Conservation (phyloP, 2,329 filamentous ascomycete species). For the Paraphoma sp. region DNA sequence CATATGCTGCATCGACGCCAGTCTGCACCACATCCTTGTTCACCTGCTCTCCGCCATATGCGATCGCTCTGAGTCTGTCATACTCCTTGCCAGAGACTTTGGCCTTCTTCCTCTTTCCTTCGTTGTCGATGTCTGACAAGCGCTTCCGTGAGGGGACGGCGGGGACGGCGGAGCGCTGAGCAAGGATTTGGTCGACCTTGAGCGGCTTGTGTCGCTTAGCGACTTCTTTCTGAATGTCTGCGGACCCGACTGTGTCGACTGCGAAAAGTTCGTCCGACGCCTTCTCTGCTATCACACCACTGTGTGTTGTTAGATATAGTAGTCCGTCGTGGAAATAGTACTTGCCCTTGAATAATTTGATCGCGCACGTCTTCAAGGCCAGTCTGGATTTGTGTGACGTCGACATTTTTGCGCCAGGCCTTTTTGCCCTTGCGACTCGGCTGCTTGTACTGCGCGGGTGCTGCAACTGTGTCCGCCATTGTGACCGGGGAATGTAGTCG, state of each 20-base stretch:
- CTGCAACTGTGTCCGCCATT: conserved; percentile 50
- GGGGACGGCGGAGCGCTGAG: conserved; percentile 80
- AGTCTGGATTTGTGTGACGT: conserved; percentile 82
- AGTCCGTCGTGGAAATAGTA: background rate
- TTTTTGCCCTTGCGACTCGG: conserved; percentile 97
- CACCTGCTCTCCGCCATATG: conserved; percentile 70
- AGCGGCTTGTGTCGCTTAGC: conserved; percentile 77
- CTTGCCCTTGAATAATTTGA: conserved; percentile 87
- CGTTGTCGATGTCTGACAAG: conserved; percentile 72
- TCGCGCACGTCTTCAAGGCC: conserved; percentile 86
- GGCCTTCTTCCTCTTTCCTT: conserved; percentile 73
- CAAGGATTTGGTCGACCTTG: conserved; percentile 91
- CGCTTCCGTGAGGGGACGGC: conserved; percentile 82
- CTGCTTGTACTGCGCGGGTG: conserved; percentile 83
- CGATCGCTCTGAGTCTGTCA: conserved; percentile 76
- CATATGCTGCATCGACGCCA: conserved; percentile 69
- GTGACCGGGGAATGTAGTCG: background rate
- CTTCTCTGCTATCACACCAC: conserved; percentile 86
- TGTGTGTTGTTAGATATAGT: conserved; percentile 47
- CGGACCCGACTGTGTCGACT: conserved; percentile 77
- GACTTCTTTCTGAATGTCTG: conserved; percentile 68
- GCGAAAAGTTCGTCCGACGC: conserved; percentile 83
- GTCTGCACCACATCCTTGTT: conserved; percentile 57
- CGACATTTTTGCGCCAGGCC: conserved; percentile 98
- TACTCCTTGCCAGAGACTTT: conserved; percentile 89